Evolutionary conservation across 257 asterid genomes (phyloP).

Genomic region (Nicotiana tomentosiformis): DNA sequence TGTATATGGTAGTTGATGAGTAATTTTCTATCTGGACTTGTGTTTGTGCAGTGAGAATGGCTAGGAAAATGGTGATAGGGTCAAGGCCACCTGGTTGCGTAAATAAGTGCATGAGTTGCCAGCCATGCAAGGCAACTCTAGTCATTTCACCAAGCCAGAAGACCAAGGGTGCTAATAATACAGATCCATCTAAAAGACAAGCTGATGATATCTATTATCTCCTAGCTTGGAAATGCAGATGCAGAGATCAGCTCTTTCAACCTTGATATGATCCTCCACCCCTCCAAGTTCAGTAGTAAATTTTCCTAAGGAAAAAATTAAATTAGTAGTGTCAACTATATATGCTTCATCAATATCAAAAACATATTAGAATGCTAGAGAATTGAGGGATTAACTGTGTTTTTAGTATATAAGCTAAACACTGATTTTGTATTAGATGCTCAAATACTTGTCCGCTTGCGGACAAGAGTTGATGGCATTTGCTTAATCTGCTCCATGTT

Average conservation of each 20-base stretch:
- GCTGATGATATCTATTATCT: constrained; percentile 25
- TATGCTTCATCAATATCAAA: not conserved
- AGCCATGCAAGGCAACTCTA: constrained; percentile 28
- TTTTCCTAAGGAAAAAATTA: too few species aligned
- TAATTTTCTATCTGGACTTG: not conserved
- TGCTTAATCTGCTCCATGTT: not conserved
- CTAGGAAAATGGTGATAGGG: constrained; percentile 19
- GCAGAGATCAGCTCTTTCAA: constrained; percentile 33
- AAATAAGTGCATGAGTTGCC: constrained; percentile 34
- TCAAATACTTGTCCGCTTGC: not conserved
- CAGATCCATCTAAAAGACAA: not conserved
- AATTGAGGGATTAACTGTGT: too few species aligned
- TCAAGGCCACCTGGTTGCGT: constrained; percentile 35
- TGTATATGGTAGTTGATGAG: not conserved
- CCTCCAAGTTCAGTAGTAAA: not conserved
- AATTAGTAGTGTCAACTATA: not conserved
- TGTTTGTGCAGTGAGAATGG: not conserved
- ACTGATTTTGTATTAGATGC: not conserved
- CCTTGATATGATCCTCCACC: constrained; percentile 13
- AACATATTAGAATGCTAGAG: too few species aligned
- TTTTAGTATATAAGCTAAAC: not conserved
- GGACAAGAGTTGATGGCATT: not conserved
- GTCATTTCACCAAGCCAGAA: constrained; percentile 21
- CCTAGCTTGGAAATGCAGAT: constrained; percentile 37
- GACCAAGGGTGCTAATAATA: not conserved